phyloP scores from a whole-genome alignment of 768 basidiomycete genomes.

The Postia placenta region DNA sequence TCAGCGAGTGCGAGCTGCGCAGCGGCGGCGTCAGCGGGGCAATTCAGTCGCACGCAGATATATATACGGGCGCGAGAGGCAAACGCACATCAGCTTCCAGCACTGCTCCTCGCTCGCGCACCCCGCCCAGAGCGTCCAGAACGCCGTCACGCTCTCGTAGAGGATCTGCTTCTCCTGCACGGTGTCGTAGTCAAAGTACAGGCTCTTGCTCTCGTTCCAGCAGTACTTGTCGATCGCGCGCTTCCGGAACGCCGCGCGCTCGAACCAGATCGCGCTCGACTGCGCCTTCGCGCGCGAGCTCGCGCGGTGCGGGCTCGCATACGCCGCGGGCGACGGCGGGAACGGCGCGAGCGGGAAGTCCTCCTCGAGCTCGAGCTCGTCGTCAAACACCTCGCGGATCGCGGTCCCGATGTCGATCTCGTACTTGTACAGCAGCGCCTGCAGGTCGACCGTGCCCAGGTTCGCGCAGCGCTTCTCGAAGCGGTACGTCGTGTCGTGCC shows the following conservation, averaged over 20 bases:
- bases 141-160: constrained; percentile 95
- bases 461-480: constrained; percentile 98
- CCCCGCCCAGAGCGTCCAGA: constrained; percentile 97
- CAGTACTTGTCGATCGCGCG: constrained; percentile 88
- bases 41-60: constrained; percentile 2
- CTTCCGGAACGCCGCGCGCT: constrained; percentile 78
- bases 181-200: constrained; percentile 97
- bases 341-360: constrained; percentile 89
- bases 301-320: constrained; percentile 55
- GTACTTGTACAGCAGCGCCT: constrained; percentile 96
- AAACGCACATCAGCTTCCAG: constrained; percentile 88
- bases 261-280: constrained; percentile 88
- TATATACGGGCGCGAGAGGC: constrained; percentile 1
- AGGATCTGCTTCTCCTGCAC: constrained; percentile 84
- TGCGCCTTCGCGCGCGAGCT: constrained; percentile 56
- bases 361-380: constrained; percentile 86
- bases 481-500: constrained; percentile 94
- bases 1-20: constrained; percentile 71
- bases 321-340: constrained; percentile 73
- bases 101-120: constrained; percentile 96
- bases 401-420: constrained; percentile 98
- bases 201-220: constrained; percentile 92
- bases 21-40: constrained; percentile 13
- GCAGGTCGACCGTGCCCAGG: constrained; percentile 93
- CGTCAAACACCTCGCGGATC: constrained; percentile 92